Evolutionary conservation across 2,329 filamentous ascomycete species (phyloP).

Genomic region (Fonsecaea multimorphosa): DNA sequence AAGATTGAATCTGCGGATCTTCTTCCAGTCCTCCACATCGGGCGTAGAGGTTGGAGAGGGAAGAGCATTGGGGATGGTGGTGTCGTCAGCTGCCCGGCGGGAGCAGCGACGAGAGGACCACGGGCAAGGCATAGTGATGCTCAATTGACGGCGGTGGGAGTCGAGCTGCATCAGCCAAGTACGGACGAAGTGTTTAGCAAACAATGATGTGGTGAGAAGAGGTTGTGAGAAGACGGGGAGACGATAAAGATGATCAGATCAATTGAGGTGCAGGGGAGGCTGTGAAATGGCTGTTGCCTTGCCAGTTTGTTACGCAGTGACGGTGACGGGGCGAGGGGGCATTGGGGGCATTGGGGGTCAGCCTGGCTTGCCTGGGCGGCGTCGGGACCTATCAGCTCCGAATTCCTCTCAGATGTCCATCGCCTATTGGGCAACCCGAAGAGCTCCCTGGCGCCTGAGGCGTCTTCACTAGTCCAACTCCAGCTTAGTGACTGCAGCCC

Average conservation of each 20-base stretch:
- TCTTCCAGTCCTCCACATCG: constrained; percentile 36
- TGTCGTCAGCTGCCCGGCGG: constrained; percentile 15
- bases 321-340: background rate
- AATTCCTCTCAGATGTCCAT: background rate
- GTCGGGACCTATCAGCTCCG: background rate
- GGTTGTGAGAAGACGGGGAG: background rate
- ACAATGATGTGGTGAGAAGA: background rate
- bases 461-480: background rate
- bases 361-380: background rate
- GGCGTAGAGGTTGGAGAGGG: constrained; percentile 25
- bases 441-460: background rate
- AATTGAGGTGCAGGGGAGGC: background rate
- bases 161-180: constrained; percentile 36
- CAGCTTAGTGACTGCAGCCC: background rate
- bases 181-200: background rate
- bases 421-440: background rate
- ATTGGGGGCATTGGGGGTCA: too few species aligned
- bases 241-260: background rate
- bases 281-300: constrained; percentile 1
- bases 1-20: constrained; percentile 35
- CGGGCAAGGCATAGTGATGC: constrained; percentile 37
- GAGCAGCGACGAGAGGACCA: constrained; percentile 32
- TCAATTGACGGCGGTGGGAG: constrained; percentile 37
- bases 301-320: constrained; percentile 5
- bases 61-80: constrained; percentile 14